Evolutionary conservation across 257 asterid genomes (phyloP).

Genomic region (Penstemon barbatus): DNA sequence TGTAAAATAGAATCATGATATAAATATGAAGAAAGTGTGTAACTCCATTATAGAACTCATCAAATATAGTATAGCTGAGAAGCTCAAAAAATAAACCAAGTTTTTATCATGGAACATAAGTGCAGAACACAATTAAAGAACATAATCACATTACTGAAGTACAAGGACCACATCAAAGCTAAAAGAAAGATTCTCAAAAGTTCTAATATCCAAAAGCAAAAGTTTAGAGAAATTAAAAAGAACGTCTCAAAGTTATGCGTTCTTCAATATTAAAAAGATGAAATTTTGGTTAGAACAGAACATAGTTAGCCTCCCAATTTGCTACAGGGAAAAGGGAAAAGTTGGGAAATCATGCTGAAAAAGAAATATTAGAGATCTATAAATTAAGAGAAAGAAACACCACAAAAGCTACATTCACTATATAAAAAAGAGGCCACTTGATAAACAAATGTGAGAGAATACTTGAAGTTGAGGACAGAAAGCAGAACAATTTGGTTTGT

Average conservation of each 20-base stretch:
- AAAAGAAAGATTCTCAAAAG: slow-evolving; percentile 13
- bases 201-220: slow-evolving; percentile 17
- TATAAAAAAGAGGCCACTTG: too few relatives aligned
- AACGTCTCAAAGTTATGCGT: too few relatives aligned
- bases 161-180: background rate
- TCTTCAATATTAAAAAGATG: background rate
- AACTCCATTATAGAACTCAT: too few relatives aligned
- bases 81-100: too few relatives aligned
- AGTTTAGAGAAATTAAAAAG: background rate
- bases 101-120: too few relatives aligned
- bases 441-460: too few relatives aligned
- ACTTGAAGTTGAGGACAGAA: background rate
- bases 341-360: background rate
- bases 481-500: slow-evolving; percentile 9
- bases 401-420: too few relatives aligned
- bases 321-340: background rate
- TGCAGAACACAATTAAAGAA: too few relatives aligned
- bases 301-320: background rate
- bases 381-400: background rate
- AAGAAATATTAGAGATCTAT: background rate
- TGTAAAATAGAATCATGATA: too few relatives aligned
- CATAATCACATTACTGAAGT: background rate
- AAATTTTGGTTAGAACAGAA: background rate
- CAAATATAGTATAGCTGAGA: too few relatives aligned
- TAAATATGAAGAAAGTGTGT: too few relatives aligned